Evolutionary conservation across 106 monocot genomes (phyloP).

Genomic region (Dendrobium huoshanense): DNA sequence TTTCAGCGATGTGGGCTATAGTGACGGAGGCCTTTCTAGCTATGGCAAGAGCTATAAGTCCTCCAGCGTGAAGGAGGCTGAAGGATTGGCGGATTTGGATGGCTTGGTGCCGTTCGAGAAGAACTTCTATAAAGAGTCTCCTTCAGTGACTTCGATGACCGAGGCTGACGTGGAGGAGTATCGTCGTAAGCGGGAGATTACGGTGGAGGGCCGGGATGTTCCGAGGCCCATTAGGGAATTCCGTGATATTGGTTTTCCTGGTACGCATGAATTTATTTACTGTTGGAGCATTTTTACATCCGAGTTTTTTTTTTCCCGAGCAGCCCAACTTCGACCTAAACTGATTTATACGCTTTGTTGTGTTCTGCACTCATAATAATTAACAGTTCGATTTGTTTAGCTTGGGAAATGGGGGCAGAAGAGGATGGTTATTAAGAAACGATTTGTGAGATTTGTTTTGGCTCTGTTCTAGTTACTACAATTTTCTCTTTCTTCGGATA

Average conservation of each 20-base stretch:
- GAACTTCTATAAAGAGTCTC: slow-evolving; percentile 88
- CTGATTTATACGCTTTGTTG: neutral
- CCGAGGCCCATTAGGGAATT: slow-evolving; percentile 76
- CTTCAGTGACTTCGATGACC: slow-evolving; percentile 68
- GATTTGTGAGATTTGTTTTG: neutral
- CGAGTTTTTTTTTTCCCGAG: neutral
- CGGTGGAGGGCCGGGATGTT: slow-evolving; percentile 82
- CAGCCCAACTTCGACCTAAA: neutral
- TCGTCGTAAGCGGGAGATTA: slow-evolving; percentile 66
- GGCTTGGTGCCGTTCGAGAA: slow-evolving; percentile 88
- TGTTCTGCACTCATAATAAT: neutral
- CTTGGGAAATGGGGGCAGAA: neutral
- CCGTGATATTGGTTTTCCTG: slow-evolving; percentile 70
- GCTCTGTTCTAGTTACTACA: neutral
- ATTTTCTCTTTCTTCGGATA: neutral
- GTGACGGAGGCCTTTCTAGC: slow-evolving; percentile 24
- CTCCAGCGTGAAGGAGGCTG: slow-evolving; percentile 27
- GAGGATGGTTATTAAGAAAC: neutral
- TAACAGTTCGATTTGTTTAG: neutral
- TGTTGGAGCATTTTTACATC: neutral
- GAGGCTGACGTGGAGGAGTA: slow-evolving; percentile 79
- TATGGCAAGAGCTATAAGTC: slow-evolving; percentile 39
- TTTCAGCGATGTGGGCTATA: slow-evolving; percentile 49
- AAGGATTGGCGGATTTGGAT: slow-evolving; percentile 38
- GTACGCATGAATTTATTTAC: slow-evolving; percentile 21